Percentiles rank a stretch among this genome's conserved stretches.
These are phyloP conservation scores for Tilletia setariae DNA, from an alignment of 1,284 basidiomycete genomes.

Conservation along the genomic window DNA sequence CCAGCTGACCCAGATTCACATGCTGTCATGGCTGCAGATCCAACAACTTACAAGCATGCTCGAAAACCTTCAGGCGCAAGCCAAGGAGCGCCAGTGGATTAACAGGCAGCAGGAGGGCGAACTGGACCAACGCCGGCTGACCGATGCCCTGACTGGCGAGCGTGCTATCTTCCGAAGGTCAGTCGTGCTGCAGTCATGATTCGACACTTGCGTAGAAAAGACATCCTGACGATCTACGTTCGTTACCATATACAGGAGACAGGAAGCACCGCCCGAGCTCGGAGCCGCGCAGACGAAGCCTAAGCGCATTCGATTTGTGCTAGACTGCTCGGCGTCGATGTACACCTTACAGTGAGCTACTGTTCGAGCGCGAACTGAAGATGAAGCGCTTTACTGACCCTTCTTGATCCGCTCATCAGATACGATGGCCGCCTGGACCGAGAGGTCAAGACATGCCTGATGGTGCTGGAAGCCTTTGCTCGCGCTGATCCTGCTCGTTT, in stretches of 20 bases:
- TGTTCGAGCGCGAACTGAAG: too few relatives aligned
- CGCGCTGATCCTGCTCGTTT: constrained; percentile 44
- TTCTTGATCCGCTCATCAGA: too few relatives aligned
- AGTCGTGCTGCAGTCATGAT: background rate
- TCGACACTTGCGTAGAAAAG: background rate
- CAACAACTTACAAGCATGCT: constrained; percentile 46
- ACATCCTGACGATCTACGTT: background rate
- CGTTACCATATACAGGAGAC: constrained; percentile 28
- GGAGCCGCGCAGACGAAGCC: constrained; percentile 55
- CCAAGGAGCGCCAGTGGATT: constrained; percentile 54
- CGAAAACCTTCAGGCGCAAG: constrained; percentile 53
- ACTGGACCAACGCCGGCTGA: constrained; percentile 53
- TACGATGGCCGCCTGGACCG: constrained; percentile 50
- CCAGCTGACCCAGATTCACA: too few relatives aligned
- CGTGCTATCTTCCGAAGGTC: constrained; percentile 49
- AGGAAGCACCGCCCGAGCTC: constrained; percentile 49
- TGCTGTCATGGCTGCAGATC: constrained; percentile 28
- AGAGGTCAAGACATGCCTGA: constrained; percentile 45
- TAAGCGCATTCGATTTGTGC: constrained; percentile 52
- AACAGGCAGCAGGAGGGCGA: constrained; percentile 55
- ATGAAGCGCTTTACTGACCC: too few relatives aligned
- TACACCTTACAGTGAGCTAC: too few relatives aligned
- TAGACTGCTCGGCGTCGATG: too few relatives aligned
- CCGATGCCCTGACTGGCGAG: constrained; percentile 55
- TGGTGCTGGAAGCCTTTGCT: constrained; percentile 54